Percentiles rank a stretch among this genome's conserved stretches.
phyloP scores from a whole-genome alignment of 306 rosid species.

The Vigna nakashimae region DNA sequence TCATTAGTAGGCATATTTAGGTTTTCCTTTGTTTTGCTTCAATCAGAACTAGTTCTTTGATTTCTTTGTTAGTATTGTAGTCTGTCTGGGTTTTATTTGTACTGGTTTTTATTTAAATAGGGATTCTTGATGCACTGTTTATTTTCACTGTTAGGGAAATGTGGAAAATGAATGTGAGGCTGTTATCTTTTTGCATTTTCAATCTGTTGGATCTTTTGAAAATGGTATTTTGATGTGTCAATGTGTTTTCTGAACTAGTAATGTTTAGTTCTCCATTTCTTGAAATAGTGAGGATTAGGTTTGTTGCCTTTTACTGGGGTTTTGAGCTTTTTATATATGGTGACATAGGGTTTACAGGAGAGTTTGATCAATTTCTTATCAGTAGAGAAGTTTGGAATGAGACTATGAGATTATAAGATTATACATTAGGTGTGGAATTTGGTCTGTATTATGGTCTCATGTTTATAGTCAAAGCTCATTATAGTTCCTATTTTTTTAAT shows the following conservation, averaged over 20 bases:
- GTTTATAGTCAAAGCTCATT: not conserved
- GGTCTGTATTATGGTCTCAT: not conserved
- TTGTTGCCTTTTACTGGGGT: not conserved
- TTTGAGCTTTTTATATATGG: not conserved
- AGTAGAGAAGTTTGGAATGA: not conserved
- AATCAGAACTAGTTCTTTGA: constrained; percentile 33
- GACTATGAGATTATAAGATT: not conserved
- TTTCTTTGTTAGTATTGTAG: not conserved
- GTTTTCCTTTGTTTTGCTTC: not conserved
- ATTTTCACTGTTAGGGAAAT: not conserved
- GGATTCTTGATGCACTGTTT: constrained; percentile 3
- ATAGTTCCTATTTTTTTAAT: not conserved
- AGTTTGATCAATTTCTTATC: not conserved
- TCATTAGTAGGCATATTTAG: not conserved
- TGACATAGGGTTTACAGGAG: not conserved
- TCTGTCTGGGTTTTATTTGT: not conserved
- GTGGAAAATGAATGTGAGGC: not conserved
- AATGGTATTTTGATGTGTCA: not conserved
- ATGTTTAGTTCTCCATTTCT: not conserved
- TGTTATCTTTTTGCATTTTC: constrained; percentile 17
- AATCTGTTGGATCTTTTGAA: not conserved
- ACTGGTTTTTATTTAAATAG: constrained; percentile 2
- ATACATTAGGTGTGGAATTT: not conserved
- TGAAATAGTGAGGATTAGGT: not conserved
- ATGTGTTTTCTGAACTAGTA: not conserved